Evolutionary conservation across 768 basidiomycete genomes (phyloP).

Genomic region (Suillus bovinus): DNA sequence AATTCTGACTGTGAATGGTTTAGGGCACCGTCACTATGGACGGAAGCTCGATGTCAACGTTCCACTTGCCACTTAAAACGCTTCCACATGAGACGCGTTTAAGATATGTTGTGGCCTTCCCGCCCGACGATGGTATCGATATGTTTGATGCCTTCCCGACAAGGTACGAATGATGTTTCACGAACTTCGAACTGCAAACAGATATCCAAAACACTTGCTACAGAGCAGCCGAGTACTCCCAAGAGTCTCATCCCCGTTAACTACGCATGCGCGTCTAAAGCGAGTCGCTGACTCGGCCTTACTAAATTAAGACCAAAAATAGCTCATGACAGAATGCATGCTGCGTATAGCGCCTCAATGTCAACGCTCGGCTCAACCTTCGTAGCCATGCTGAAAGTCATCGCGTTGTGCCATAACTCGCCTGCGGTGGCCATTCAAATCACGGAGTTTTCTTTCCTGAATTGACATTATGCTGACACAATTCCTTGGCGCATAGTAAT

Average conservation of each 20-base stretch:
- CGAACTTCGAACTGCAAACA: neutral
- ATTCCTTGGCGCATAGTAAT: neutral
- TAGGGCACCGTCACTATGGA: neutral
- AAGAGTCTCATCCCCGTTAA: neutral
- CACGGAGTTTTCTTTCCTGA: neutral
- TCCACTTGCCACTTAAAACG: neutral
- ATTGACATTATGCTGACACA: neutral
- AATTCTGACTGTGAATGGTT: neutral
- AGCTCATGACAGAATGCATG: neutral
- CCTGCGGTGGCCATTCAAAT: neutral
- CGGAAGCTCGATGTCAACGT: neutral
- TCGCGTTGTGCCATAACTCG: neutral
- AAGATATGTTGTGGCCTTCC: neutral
- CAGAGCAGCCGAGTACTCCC: neutral
- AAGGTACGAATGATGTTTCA: neutral
- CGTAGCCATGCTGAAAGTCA: constrained; percentile 2
- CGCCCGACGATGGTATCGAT: neutral
- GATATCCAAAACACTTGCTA: neutral
- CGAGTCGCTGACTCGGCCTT: neutral
- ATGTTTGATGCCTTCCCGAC: neutral
- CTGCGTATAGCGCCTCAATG: constrained; percentile 7
- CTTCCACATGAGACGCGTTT: neutral
- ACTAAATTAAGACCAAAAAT: neutral
- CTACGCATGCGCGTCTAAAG: neutral
- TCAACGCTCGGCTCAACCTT: neutral